Conservation (phyloP, 2,329 filamentous ascomycete genomes). For the Coleophoma crateriformis region DNA sequence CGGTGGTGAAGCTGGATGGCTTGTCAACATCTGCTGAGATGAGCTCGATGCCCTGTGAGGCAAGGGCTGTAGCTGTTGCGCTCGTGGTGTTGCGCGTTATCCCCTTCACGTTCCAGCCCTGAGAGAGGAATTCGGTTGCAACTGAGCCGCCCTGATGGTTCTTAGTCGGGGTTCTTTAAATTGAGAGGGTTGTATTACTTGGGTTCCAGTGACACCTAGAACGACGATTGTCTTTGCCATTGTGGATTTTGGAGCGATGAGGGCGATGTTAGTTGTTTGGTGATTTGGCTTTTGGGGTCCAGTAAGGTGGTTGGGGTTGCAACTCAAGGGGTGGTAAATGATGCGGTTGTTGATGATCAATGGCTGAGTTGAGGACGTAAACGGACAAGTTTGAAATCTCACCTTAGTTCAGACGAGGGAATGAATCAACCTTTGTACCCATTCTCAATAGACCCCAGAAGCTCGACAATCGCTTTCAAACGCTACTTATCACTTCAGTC, state of each 20-base stretch:
- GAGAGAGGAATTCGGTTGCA: constrained; percentile 36
- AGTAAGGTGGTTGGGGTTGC: not conserved
- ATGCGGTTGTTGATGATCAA: not conserved
- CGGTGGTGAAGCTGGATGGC: constrained; percentile 11
- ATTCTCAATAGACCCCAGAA: too few relatives aligned
- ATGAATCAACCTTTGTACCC: too few relatives aligned
- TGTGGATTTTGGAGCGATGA: not conserved
- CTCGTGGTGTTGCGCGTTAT: constrained; percentile 41
- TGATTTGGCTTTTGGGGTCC: not conserved
- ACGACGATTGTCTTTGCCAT: constrained; percentile 35
- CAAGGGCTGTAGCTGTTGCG: constrained; percentile 32
- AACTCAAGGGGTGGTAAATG: not conserved
- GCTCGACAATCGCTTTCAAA: too few relatives aligned
- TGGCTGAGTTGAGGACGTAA: too few relatives aligned
- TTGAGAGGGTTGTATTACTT: constrained; percentile 20
- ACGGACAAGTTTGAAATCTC: too few relatives aligned
- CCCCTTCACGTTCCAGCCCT: constrained; percentile 38
- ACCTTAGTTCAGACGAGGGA: too few relatives aligned
- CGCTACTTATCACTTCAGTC: not conserved
- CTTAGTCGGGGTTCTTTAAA: not conserved
- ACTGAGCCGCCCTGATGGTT: constrained; percentile 38
- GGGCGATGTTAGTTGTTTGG: not conserved
- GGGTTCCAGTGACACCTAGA: constrained; percentile 53
- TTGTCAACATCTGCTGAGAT: constrained; percentile 24
- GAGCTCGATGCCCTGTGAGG: constrained; percentile 35